These are phyloP conservation scores for Ophiostoma novo-ulmi DNA, from an alignment of 2,329 filamentous ascomycete genomes.

Conservation along the genomic window DNA sequence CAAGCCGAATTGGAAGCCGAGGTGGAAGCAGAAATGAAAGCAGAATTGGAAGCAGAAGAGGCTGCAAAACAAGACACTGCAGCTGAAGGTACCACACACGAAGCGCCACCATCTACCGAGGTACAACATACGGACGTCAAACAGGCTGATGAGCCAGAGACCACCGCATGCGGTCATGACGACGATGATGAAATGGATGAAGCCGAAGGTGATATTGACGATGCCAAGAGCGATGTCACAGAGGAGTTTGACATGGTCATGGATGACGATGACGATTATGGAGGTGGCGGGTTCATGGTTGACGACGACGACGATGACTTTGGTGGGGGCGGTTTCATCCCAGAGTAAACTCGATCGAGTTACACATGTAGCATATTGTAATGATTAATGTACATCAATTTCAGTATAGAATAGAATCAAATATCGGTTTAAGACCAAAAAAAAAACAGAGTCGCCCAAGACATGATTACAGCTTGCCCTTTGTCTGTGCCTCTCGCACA, in stretches of 20 bases:
- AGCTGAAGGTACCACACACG: background rate
- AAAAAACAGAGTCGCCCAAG: no score
- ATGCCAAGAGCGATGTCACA: slow-evolving; percentile 31
- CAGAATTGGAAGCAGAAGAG: background rate
- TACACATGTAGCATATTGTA: background rate
- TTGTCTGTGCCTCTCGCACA: slow-evolving; percentile 40
- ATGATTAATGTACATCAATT: background rate
- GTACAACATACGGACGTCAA: background rate
- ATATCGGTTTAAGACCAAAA: background rate
- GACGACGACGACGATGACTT: slow-evolving; percentile 16
- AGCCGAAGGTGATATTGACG: slow-evolving; percentile 21
- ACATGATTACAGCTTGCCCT: slow-evolving; percentile 36
- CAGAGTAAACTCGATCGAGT: background rate
- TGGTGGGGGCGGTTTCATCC: slow-evolving; percentile 20
- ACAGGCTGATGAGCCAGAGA: background rate
- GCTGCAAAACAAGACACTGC: background rate
- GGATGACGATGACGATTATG: slow-evolving; percentile 31
- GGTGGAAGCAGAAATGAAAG: background rate
- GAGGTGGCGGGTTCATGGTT: slow-evolving; percentile 32
- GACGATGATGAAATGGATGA: background rate
- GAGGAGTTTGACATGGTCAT: slow-evolving; percentile 34
- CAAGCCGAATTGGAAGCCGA: background rate
- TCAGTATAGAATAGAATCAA: background rate
- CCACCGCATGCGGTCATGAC: background rate
- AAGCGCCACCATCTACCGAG: background rate